These are phyloP conservation scores for Elsinoe ampelina DNA, from an alignment of 2,329 filamentous ascomycete genomes.

Conservation along the genomic window DNA sequence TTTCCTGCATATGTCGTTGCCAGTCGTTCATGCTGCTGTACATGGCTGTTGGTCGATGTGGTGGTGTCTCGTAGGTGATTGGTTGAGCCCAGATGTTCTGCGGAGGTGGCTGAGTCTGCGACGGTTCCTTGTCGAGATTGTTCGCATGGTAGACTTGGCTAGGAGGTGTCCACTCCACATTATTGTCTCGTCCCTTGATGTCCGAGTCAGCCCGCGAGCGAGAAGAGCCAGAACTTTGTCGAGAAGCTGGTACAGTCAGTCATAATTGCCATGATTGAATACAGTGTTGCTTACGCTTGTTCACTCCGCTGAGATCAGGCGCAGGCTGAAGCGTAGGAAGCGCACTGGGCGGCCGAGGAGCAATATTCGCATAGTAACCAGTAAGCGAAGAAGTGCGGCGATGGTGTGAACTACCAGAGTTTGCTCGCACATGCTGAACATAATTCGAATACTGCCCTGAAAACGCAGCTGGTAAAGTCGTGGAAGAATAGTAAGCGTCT, in stretches of 20 bases:
- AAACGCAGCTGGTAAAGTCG: constrained; percentile 27
- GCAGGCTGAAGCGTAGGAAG: constrained; percentile 9
- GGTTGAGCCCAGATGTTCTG: background rate
- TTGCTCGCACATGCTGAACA: constrained; percentile 22
- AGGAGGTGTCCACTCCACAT: constrained; percentile 27
- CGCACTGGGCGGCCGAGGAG: background rate
- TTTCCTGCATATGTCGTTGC: background rate
- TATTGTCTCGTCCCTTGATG: constrained; percentile 21
- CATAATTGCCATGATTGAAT: background rate
- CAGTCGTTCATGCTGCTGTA: background rate
- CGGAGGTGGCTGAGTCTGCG: background rate
- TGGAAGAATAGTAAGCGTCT: constrained; percentile 30
- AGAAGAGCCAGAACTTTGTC: background rate
- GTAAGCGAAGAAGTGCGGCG: constrained; percentile 12
- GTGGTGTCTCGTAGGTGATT: background rate
- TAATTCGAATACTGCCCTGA: constrained; percentile 29
- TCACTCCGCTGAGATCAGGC: background rate
- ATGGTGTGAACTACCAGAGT: constrained; percentile 5
- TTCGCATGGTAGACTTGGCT: constrained; percentile 22
- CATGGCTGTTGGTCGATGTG: background rate
- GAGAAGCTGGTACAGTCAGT: background rate
- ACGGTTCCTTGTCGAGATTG: background rate
- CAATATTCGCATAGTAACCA: constrained; percentile 10
- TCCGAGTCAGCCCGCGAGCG: background rate
- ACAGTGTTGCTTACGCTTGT: background rate